Conservation (phyloP, 2,329 filamentous ascomycete genomes). For the Aspergillus intermedius region DNA sequence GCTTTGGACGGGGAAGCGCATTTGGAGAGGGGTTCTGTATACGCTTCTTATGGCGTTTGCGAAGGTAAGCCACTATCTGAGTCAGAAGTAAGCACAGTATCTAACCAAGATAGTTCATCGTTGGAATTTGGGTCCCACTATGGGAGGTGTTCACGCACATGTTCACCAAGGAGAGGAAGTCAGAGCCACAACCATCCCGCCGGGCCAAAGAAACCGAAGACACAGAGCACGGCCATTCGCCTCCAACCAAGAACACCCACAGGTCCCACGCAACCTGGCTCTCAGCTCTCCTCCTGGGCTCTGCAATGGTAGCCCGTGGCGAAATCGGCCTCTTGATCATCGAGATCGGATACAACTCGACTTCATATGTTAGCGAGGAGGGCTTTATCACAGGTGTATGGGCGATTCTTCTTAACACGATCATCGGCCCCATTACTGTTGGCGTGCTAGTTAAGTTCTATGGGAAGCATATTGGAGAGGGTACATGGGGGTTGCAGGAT, state of each 20-base stretch:
- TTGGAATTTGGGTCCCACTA: constrained; percentile 22
- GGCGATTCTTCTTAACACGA: constrained; percentile 29
- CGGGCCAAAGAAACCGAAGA: neutral
- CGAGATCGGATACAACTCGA: constrained; percentile 26
- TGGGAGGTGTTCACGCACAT: constrained; percentile 9
- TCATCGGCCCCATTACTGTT: constrained; percentile 23
- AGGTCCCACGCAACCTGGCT: constrained; percentile 9
- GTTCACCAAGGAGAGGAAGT: neutral
- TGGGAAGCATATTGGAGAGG: constrained; percentile 6
- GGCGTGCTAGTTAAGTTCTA: constrained; percentile 20
- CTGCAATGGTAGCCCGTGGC: constrained; percentile 28
- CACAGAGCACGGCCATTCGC: neutral
- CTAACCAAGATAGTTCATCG: constrained; percentile 17
- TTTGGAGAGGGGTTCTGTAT: constrained; percentile 26
- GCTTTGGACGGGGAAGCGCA: constrained; percentile 26
- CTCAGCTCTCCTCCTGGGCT: constrained; percentile 21
- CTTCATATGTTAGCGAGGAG: constrained; percentile 36
- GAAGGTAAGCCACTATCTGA: constrained; percentile 15
- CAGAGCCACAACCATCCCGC: neutral
- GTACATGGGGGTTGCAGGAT: constrained; percentile 19
- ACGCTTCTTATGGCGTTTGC: constrained; percentile 25
- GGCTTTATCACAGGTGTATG: constrained; percentile 24
- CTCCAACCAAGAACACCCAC: neutral
- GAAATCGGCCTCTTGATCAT: constrained; percentile 29
- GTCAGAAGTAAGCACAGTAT: neutral